Evolutionary conservation across 108 stramenopile species (phyloP).

Genomic region (Licmophora abbreviata): DNA sequence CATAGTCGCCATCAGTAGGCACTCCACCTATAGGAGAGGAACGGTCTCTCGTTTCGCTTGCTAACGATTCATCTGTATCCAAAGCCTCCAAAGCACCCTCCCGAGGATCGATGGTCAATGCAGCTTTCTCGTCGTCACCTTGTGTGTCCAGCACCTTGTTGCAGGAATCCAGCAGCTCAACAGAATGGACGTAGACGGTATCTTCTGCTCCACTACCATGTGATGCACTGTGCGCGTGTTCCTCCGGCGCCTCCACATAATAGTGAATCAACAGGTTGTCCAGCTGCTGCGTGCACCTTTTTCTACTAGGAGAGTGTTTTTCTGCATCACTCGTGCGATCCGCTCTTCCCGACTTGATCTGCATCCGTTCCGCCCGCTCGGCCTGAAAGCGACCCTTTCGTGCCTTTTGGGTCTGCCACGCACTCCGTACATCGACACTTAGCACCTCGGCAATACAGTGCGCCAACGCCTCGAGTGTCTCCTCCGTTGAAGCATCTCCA

Average conservation of each 20-base stretch:
- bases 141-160: too few species aligned
- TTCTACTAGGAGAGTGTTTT: background rate
- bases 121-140: too few species aligned
- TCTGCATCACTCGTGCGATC: conserved; percentile 1
- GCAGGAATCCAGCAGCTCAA: conserved; percentile 21
- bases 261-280: conserved; percentile 70
- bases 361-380: conserved; percentile 53
- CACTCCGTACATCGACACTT: conserved; percentile 66
- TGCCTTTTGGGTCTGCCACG: conserved; percentile 74
- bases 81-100: too few species aligned
- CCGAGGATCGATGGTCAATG: too few species aligned
- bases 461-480: conserved; percentile 27
- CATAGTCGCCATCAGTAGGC: background rate
- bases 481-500: conserved; percentile 21
- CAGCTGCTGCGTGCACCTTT: conserved; percentile 66
- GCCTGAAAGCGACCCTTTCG: conserved; percentile 70
- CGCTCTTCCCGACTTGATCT: background rate
- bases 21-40: background rate
- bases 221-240: conserved; percentile 7
- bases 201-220: conserved; percentile 57
- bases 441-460: conserved; percentile 60
- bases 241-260: conserved; percentile 28
- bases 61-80: too few species aligned
- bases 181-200: conserved; percentile 31
- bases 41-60: too few species aligned